phyloP scores from a whole-genome alignment of 257 asterid genomes.

The Nicotiana sylvestris region DNA sequence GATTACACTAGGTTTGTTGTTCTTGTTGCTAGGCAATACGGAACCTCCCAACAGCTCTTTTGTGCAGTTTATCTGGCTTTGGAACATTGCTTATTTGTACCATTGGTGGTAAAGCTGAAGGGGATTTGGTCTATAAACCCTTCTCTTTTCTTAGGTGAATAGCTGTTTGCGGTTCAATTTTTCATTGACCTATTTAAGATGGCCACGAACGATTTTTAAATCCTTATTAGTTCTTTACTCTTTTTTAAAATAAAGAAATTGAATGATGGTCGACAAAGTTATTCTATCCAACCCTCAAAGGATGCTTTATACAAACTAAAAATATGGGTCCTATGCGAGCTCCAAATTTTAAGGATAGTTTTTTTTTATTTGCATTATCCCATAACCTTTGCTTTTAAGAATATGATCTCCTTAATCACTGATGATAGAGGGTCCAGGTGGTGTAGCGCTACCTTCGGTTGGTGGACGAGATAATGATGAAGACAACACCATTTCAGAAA shows the following conservation, averaged over 20 bases:
- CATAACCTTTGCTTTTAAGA: neutral
- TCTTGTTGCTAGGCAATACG: neutral
- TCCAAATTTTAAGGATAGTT: neutral
- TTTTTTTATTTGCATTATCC: neutral
- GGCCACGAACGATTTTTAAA: neutral
- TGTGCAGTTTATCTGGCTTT: neutral
- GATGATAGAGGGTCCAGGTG: neutral
- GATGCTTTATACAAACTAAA: too few species aligned
- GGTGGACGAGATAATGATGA: neutral
- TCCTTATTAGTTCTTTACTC: neutral
- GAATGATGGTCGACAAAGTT: neutral
- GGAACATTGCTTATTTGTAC: neutral
- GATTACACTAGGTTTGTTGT: too few species aligned
- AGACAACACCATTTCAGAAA: neutral
- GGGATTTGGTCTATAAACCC: neutral
- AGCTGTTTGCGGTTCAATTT: neutral
- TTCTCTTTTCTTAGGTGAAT: neutral
- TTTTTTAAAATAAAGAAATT: neutral
- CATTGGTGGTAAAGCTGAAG: neutral
- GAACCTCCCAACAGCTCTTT: neutral
- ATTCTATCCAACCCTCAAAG: too few species aligned
- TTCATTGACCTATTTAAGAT: neutral
- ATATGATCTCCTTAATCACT: neutral
- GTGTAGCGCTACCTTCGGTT: neutral
- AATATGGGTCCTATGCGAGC: too few species aligned